These are phyloP conservation scores for Papiliotrema nemorosa DNA, from an alignment of 1,284 basidiomycete genomes.

Conservation along the genomic window DNA sequence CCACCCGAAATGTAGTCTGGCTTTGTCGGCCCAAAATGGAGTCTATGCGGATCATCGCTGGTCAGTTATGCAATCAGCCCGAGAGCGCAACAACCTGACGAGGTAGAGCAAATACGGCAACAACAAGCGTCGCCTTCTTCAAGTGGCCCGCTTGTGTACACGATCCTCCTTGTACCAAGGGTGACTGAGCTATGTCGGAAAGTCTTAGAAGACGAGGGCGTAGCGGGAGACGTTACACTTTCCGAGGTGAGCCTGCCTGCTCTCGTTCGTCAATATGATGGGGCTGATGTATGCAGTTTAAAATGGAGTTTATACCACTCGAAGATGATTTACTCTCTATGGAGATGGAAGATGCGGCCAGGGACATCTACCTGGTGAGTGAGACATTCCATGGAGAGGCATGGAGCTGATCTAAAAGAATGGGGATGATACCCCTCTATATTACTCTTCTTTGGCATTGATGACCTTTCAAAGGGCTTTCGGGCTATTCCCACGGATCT, in stretches of 20 bases:
- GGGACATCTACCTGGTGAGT: conserved; percentile 76
- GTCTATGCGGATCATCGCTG: conserved; percentile 84
- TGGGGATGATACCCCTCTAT: conserved; percentile 88
- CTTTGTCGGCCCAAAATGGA: conserved; percentile 83
- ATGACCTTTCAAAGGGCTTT: conserved; percentile 80
- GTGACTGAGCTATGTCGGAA: conserved; percentile 78
- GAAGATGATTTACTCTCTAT: conserved; percentile 86
- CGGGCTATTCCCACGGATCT: conserved; percentile 84
- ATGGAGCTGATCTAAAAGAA: conserved; percentile 56
- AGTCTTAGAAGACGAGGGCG: conserved; percentile 85
- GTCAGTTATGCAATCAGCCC: conserved; percentile 50
- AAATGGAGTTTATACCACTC: conserved; percentile 87
- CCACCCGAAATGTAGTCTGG: conserved; percentile 87
- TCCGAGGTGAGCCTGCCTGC: conserved; percentile 54
- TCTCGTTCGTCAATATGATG: too few relatives aligned
- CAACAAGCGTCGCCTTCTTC: conserved; percentile 58
- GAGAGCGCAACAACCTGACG: conserved; percentile 1
- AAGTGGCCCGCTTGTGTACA: conserved; percentile 59
- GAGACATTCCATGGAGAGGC: not conserved
- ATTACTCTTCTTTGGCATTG: conserved; percentile 82
- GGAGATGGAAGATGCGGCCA: conserved; percentile 77
- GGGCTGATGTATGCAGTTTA: conserved; percentile 55
- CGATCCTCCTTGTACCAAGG: conserved; percentile 83
- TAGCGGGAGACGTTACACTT: conserved; percentile 81
- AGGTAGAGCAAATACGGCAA: conserved; percentile 78